Percentiles rank a stretch among this genome's conserved stretches.
These are phyloP conservation scores for Ogataea parapolymorpha DNA, from an alignment of 805 yeast species.

Conservation along the genomic window DNA sequence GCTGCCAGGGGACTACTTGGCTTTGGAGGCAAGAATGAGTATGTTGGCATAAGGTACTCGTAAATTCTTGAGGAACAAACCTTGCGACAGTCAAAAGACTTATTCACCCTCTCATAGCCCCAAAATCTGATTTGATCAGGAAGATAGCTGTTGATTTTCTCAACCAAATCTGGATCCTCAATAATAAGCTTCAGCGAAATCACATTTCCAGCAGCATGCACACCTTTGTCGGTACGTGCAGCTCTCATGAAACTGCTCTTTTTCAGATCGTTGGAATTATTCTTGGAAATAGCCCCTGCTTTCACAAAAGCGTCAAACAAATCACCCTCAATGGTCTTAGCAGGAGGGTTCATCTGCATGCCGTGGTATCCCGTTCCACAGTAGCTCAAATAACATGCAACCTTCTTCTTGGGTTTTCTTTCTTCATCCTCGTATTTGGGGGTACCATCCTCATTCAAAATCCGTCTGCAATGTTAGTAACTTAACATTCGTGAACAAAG, in stretches of 20 bases:
- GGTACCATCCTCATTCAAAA: conserved; percentile 60
- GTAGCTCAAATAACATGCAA: conserved; percentile 87
- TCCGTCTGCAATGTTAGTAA: conserved; percentile 33
- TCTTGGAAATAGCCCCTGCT: conserved; percentile 86
- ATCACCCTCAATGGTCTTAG: conserved; percentile 87
- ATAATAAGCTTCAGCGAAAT: conserved; percentile 79
- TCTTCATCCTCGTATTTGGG: conserved; percentile 50
- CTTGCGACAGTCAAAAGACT: conserved; percentile 90
- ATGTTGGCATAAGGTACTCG: conserved; percentile 91
- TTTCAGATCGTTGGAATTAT: conserved; percentile 83
- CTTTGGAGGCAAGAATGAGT: conserved; percentile 86
- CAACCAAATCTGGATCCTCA: conserved; percentile 72
- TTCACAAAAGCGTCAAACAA: conserved; percentile 75
- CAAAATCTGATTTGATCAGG: conserved; percentile 90
- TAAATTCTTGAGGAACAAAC: conserved; percentile 95
- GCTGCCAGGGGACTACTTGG: conserved; percentile 66
- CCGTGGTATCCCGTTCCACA: conserved; percentile 97
- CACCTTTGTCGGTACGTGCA: conserved; percentile 92
- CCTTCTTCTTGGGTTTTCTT: conserved; percentile 82
- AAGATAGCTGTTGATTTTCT: conserved; percentile 66
- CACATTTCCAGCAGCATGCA: conserved; percentile 95
- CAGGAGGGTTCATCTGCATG: conserved; percentile 89
- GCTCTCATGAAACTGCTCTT: conserved; percentile 86
- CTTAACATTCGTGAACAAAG: not conserved
- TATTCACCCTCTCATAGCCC: conserved; percentile 88